These are phyloP conservation scores for Teratosphaeria zuluensis DNA, from an alignment of 2,329 filamentous ascomycete genomes.

Conservation along the genomic window DNA sequence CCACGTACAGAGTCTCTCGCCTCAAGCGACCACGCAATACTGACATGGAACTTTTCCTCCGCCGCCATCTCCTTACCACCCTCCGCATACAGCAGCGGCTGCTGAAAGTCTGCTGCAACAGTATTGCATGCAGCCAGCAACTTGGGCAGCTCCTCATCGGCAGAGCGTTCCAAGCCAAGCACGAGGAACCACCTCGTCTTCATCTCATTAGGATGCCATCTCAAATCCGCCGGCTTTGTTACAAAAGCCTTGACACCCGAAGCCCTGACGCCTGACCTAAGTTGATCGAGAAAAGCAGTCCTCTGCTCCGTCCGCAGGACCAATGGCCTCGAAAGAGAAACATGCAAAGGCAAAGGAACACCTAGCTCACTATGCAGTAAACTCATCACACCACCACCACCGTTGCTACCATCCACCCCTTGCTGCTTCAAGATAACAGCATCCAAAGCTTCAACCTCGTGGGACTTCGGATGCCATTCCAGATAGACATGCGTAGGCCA, in stretches of 20 bases:
- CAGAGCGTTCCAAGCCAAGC: constrained; percentile 44
- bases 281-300: constrained; percentile 51
- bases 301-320: constrained; percentile 64
- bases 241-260: constrained; percentile 36
- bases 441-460: constrained; percentile 34
- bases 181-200: constrained; percentile 75
- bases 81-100: constrained; percentile 59
- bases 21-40: constrained; percentile 72
- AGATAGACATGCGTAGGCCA: constrained; percentile 92
- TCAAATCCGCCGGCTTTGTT: constrained; percentile 37
- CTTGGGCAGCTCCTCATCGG: constrained; percentile 28
- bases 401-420: neutral
- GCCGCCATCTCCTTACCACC: constrained; percentile 13
- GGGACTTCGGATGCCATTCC: constrained; percentile 59
- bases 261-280: constrained; percentile 39
- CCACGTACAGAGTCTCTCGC: neutral
- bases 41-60: constrained; percentile 61
- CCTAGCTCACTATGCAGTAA: constrained; percentile 71
- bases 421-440: constrained; percentile 19
- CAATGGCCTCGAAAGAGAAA: constrained; percentile 79
- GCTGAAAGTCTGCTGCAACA: constrained; percentile 48
- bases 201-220: constrained; percentile 60
- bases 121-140: constrained; percentile 61
- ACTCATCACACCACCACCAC: constrained; percentile 43
- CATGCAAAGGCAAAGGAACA: constrained; percentile 70